Conservation (phyloP, 1,139 yeast species). For the Debaryomyces fabryi region DNA sequence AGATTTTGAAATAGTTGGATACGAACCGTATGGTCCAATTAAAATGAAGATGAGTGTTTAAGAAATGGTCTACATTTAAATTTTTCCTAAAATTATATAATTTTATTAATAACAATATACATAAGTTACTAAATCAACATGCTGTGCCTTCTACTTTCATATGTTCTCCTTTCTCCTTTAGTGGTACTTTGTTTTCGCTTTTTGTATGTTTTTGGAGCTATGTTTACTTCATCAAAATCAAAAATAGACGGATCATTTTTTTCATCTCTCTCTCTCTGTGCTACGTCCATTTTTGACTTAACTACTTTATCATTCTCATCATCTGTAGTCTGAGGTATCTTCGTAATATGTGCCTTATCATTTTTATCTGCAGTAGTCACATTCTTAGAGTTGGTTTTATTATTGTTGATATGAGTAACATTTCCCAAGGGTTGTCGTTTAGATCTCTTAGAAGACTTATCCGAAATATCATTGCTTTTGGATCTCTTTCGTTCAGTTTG, state of each 20-base stretch:
- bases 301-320: background rate
- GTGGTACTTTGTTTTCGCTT: background rate
- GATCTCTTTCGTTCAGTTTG: conserved; percentile 3
- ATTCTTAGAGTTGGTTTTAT: conserved; percentile 14
- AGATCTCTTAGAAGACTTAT: conserved; percentile 1
- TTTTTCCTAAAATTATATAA: background rate
- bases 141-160: conserved; percentile 7
- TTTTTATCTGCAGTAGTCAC: conserved; percentile 1
- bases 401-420: conserved; percentile 17
- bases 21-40: conserved; percentile 80
- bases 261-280: background rate
- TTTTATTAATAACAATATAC: conserved; percentile 1
- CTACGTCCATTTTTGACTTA: background rate
- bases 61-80: background rate
- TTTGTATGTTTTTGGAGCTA: conserved; percentile 6
- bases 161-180: background rate
- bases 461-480: background rate
- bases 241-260: conserved; percentile 27
- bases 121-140: conserved; percentile 8
- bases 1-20: conserved; percentile 79
- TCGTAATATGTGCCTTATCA: background rate
- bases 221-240: conserved; percentile 28
- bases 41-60: conserved; percentile 82
- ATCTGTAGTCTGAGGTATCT: background rate
- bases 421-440: conserved; percentile 25